Evolutionary conservation across 495 filamentous ascomycete species (phyloP).

Genomic region (Pyrenula massariospora): DNA sequence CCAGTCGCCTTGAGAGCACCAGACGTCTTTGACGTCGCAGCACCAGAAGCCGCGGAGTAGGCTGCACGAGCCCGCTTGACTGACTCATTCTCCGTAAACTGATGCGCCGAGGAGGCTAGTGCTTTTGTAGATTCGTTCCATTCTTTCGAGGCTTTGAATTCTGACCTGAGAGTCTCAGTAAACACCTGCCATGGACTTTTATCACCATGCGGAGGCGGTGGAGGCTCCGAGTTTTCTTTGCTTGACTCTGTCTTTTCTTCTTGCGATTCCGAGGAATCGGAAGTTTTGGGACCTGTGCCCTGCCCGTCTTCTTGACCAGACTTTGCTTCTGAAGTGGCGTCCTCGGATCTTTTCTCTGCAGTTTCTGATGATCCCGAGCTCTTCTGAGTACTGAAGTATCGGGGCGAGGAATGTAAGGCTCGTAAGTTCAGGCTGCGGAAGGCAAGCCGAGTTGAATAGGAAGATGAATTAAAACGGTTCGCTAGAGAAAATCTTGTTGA

Average conservation of each 20-base stretch:
- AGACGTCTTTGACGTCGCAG: constrained; percentile 58
- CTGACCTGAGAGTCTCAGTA: constrained; percentile 80
- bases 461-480: too few relatives aligned
- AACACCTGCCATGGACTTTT: constrained; percentile 99
- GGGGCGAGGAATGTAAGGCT: not conserved
- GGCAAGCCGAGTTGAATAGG: not conserved
- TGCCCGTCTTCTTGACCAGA: not conserved
- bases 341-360: not conserved
- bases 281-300: too few relatives aligned
- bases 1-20: constrained; percentile 77
- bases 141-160: constrained; percentile 95
- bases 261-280: not conserved
- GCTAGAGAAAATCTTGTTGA: too few relatives aligned
- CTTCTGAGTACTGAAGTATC: not conserved
- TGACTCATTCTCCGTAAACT: constrained; percentile 91
- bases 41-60: constrained; percentile 72
- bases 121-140: constrained; percentile 98
- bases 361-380: not conserved
- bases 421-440: too few relatives aligned
- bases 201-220: constrained; percentile 89
- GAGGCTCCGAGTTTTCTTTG: constrained; percentile 53
- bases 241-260: constrained; percentile 40
- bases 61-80: constrained; percentile 76
- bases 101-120: constrained; percentile 71
- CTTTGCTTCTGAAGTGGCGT: not conserved